Percentiles rank a stretch among this genome's conserved stretches.
These are phyloP conservation scores for Suillus spraguei DNA, from an alignment of 768 basidiomycete species.

Conservation along the genomic window DNA sequence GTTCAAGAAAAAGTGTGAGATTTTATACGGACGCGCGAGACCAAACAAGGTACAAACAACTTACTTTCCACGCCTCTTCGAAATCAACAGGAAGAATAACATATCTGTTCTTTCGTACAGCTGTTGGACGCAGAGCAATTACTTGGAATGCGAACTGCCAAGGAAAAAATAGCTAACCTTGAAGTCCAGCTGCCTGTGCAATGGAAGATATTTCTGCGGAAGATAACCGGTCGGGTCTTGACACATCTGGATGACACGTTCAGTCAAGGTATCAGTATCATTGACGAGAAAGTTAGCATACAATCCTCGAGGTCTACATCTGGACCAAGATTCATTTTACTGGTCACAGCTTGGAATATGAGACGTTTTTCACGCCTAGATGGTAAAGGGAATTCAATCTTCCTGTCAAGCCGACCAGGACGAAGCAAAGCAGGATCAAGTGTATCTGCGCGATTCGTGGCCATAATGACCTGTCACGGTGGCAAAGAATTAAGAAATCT, in stretches of 20 bases:
- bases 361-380: conserved; percentile 93
- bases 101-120: conserved; percentile 98
- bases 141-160: neutral
- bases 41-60: conserved; percentile 61
- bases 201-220: conserved; percentile 96
- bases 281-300: conserved; percentile 42
- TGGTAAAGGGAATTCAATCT: conserved; percentile 98
- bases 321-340: conserved; percentile 96
- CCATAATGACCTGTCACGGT: conserved; percentile 89
- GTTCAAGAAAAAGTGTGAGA: conserved; percentile 36
- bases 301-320: conserved; percentile 99
- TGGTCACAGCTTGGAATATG: conserved; percentile 97
- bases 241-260: conserved; percentile 68
- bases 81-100: conserved; percentile 96
- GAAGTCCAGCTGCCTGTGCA: conserved; percentile 95
- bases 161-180: conserved; percentile 56
- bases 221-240: conserved; percentile 92
- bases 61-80: conserved; percentile 98
- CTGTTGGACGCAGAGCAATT: conserved; percentile 39
- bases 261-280: conserved; percentile 13
- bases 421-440: conserved; percentile 96
- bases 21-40: conserved; percentile 28
- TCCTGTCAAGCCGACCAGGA: conserved; percentile 95
- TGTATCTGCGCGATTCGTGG: conserved; percentile 98
- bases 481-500: neutral